phyloP scores from a whole-genome alignment of 768 basidiomycete species.

The Pleurotus tuoliensis region DNA sequence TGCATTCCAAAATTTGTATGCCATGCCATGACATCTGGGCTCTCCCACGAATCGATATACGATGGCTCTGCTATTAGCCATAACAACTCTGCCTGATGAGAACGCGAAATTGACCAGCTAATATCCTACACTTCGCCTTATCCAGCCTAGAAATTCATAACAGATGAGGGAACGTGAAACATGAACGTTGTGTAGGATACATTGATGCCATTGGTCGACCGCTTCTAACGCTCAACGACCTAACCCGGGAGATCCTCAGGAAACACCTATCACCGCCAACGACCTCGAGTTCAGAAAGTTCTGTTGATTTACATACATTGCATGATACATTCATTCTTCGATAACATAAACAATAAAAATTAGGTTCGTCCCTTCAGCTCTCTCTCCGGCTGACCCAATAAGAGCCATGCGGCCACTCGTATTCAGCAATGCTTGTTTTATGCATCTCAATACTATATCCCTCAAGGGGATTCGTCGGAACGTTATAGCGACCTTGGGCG shows the following conservation, averaged over 20 bases:
- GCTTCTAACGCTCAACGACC: no score
- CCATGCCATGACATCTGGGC: background rate
- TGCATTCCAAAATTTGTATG: background rate
- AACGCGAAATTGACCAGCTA: background rate
- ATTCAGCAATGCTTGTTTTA: conserved; percentile 74
- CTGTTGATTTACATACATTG: no score
- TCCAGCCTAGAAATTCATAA: no score
- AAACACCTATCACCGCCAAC: no score
- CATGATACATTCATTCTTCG: no score
- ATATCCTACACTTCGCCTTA: no score
- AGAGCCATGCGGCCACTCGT: conserved; percentile 79
- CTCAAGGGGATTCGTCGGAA: conserved; percentile 68
- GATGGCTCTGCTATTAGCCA: background rate
- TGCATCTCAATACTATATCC: conserved; percentile 94
- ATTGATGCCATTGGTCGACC: no score
- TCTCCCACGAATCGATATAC: background rate
- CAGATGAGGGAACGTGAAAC: no score
- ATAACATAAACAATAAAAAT: no score
- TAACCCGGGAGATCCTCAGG: no score
- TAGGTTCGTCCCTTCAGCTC: conserved; percentile 1
- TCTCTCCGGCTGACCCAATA: conserved; percentile 60
- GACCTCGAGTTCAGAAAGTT: no score
- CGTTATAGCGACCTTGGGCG: conserved; percentile 78
- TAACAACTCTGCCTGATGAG: background rate
- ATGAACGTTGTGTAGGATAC: no score